Evolutionary conservation across 2,329 filamentous ascomycete genomes (phyloP).

Genomic region (Fusarium praegraminearum): DNA sequence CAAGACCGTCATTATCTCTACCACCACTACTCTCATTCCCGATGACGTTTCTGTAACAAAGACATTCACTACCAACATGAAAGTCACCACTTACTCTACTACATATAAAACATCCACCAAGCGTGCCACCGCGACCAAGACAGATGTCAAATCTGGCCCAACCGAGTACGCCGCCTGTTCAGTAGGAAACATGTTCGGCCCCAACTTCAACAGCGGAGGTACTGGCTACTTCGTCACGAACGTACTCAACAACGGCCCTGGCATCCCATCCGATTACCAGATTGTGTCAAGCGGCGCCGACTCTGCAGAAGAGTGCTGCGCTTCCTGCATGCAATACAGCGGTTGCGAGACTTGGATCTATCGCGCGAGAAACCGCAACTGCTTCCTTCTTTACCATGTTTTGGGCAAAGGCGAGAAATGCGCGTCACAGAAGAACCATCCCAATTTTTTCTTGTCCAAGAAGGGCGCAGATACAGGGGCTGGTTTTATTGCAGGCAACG

Average conservation of each 20-base stretch:
- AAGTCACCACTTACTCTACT: conserved; percentile 11
- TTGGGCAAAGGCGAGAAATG: not conserved
- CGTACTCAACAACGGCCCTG: conserved; percentile 17
- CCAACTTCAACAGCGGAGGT: conserved; percentile 19
- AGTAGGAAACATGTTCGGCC: conserved; percentile 4
- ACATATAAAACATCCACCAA: conserved; percentile 4
- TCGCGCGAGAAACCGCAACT: conserved; percentile 12
- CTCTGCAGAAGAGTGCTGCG: not conserved
- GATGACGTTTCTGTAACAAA: conserved; percentile 9
- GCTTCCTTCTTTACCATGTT: conserved; percentile 18
- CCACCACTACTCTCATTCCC: conserved; percentile 15
- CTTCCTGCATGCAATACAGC: conserved; percentile 9
- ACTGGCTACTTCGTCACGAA: conserved; percentile 16
- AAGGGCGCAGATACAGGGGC: conserved; percentile 8
- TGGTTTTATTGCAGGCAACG: conserved; percentile 9
- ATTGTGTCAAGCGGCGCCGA: conserved; percentile 5
- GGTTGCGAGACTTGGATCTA: conserved; percentile 13
- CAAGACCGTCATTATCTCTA: not conserved
- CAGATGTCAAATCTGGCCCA: conserved; percentile 2
- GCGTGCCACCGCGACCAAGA: not conserved
- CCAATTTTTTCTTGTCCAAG: conserved; percentile 16
- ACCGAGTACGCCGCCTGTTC: conserved; percentile 11
- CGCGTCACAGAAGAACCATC: not conserved
- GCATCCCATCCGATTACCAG: conserved; percentile 10
- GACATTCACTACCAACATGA: conserved; percentile 3